Evolutionary conservation across 441 rosid genomes (phyloP).

Genomic region (Gossypium trilobum): DNA sequence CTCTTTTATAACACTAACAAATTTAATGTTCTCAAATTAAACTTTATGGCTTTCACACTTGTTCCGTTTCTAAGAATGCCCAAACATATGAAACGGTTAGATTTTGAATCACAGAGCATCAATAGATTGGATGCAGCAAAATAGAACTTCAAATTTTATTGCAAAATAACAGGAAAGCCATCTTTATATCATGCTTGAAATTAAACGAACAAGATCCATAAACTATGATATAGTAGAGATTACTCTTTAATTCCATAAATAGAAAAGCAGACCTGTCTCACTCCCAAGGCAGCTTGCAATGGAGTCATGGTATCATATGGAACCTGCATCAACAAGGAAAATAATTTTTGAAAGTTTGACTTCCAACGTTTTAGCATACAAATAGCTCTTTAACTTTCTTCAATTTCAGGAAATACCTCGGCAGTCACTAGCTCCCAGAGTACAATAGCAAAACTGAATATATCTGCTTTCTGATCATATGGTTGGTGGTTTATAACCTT

Average conservation of each 20-base stretch:
- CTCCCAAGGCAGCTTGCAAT: constrained; percentile 66
- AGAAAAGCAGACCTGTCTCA: constrained; percentile 39
- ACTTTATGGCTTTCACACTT: neutral
- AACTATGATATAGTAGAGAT: neutral
- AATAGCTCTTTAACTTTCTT: neutral
- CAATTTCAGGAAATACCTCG: constrained; percentile 33
- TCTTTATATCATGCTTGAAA: neutral
- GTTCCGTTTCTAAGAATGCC: neutral
- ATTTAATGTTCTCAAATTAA: neutral
- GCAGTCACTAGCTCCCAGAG: constrained; percentile 65
- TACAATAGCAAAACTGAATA: constrained; percentile 64
- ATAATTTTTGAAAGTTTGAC: neutral
- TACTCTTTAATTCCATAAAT: neutral
- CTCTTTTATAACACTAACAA: neutral
- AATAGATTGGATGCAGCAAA: neutral
- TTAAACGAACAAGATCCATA: neutral
- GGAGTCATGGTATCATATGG: constrained; percentile 58
- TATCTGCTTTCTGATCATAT: constrained; percentile 56
- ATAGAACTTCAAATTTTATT: neutral
- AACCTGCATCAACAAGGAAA: constrained; percentile 27
- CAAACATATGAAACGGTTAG: neutral
- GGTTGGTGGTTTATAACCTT: constrained; percentile 63
- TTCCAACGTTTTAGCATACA: neutral
- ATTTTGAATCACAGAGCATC: neutral
- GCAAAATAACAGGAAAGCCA: neutral